Conservation (phyloP, 106 monocot species). For the Acorus gramineus region DNA sequence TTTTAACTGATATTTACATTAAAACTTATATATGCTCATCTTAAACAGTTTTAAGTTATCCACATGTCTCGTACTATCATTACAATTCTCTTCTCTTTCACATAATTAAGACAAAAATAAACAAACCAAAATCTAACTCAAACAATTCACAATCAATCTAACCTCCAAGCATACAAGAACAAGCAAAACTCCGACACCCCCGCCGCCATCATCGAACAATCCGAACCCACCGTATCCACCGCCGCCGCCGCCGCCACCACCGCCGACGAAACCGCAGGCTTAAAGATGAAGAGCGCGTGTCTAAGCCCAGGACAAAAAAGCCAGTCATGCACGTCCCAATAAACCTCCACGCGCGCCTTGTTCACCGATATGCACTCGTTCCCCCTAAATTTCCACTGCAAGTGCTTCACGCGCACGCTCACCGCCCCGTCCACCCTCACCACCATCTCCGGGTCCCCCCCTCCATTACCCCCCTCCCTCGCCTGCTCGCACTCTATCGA, state of each 20-base stretch:
- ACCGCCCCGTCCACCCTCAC: not conserved
- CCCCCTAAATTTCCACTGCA: constrained; percentile 7
- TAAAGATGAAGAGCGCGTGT: constrained; percentile 3
- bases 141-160: constrained; percentile 22
- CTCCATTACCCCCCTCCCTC: too few relatives aligned
- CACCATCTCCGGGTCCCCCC: constrained; percentile 3
- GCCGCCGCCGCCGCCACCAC: not conserved
- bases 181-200: constrained; percentile 30
- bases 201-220: too few relatives aligned
- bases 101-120: too few relatives aligned
- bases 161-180: constrained; percentile 74
- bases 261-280: not conserved
- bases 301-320: not conserved
- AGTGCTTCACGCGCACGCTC: constrained; percentile 1
- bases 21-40: too few relatives aligned
- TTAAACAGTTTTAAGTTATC: too few relatives aligned
- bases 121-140: too few relatives aligned
- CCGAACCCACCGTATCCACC: not conserved
- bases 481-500: not conserved
- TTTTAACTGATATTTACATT: too few relatives aligned
- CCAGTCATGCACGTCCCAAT: constrained; percentile 12
- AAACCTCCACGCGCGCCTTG: constrained; percentile 1
- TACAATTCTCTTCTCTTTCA: too few relatives aligned
- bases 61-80: too few relatives aligned
- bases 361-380: not conserved